These are phyloP conservation scores for Sugiyamaella lignohabitans DNA, from an alignment of 805 yeast species.

Conservation along the genomic window DNA sequence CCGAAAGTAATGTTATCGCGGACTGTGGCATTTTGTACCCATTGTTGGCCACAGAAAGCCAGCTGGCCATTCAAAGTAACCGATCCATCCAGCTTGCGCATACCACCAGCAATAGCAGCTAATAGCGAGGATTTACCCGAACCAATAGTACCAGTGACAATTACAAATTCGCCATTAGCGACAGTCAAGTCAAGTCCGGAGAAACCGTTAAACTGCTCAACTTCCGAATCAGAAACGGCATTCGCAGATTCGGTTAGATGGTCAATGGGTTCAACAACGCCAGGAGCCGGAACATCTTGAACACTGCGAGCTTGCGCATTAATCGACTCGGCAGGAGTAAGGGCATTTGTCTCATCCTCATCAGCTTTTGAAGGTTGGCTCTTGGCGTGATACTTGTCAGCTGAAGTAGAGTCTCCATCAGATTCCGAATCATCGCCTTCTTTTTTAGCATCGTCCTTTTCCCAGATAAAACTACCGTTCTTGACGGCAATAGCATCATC, in stretches of 20 bases:
- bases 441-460: slow-evolving; percentile 24
- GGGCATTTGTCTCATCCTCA: slow-evolving; percentile 15
- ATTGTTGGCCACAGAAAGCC: slow-evolving; percentile 58
- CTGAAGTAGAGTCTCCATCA: slow-evolving; percentile 9
- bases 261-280: slow-evolving; percentile 4
- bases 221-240: slow-evolving; percentile 47
- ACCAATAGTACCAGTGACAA: slow-evolving; percentile 76
- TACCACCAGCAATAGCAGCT: slow-evolving; percentile 64
- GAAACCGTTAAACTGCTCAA: slow-evolving; percentile 38
- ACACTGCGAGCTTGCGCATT: slow-evolving; percentile 22
- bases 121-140: slow-evolving; percentile 74
- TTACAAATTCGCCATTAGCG: slow-evolving; percentile 60
- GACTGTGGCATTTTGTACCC: slow-evolving; percentile 80
- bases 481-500: slow-evolving; percentile 43
- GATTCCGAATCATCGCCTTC: slow-evolving; percentile 9
- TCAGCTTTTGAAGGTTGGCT: slow-evolving; percentile 35
- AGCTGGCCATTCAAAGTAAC: slow-evolving; percentile 49
- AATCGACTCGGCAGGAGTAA: slow-evolving; percentile 9
- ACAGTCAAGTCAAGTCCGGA: slow-evolving; percentile 43
- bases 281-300: slow-evolving; percentile 11
- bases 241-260: not conserved
- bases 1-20: slow-evolving; percentile 73
- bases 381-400: slow-evolving; percentile 7
- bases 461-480: slow-evolving; percentile 66
- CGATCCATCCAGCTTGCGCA: slow-evolving; percentile 50